Evolutionary conservation across 345 rosid species (phyloP).

Genomic region (Microthlaspi erraticum): DNA sequence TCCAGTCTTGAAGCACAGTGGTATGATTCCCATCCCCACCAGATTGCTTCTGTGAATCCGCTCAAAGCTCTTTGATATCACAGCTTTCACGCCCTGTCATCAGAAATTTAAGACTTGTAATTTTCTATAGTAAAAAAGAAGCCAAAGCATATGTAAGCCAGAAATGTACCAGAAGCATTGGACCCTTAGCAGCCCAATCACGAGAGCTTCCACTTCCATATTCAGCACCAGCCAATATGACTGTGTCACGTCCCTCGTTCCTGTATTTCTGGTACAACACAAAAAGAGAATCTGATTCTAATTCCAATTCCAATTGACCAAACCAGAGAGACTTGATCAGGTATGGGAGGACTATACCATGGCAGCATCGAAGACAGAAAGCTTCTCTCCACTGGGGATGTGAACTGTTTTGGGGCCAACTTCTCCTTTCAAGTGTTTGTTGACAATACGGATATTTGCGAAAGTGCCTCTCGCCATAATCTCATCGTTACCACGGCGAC

Average conservation of each 20-base stretch:
- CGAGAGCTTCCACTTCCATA: constrained; percentile 98
- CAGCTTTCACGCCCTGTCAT: constrained; percentile 95
- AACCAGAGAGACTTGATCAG: not conserved
- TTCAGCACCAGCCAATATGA: constrained; percentile 90
- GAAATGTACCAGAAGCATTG: constrained; percentile 73
- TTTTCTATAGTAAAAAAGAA: no score
- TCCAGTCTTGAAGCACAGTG: constrained; percentile 82
- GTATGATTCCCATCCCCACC: constrained; percentile 91
- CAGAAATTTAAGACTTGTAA: no score
- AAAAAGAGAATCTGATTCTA: not conserved
- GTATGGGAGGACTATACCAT: constrained; percentile 56
- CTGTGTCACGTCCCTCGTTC: constrained; percentile 67
- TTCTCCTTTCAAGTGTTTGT: constrained; percentile 82
- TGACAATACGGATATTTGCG: constrained; percentile 82
- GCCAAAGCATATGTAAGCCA: not conserved
- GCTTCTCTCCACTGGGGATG: constrained; percentile 78
- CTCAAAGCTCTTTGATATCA: constrained; percentile 88
- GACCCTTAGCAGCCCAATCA: constrained; percentile 99
- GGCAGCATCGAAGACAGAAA: constrained; percentile 82
- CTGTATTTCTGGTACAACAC: constrained; percentile 68
- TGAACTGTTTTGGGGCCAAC: constrained; percentile 90
- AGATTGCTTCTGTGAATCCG: constrained; percentile 86
- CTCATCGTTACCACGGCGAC: constrained; percentile 90
- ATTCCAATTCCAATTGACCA: not conserved
- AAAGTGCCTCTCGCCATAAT: constrained; percentile 89